Evolutionary conservation across 1,139 yeast genomes (phyloP).

Genomic region (Suhomyces yuchorum): DNA sequence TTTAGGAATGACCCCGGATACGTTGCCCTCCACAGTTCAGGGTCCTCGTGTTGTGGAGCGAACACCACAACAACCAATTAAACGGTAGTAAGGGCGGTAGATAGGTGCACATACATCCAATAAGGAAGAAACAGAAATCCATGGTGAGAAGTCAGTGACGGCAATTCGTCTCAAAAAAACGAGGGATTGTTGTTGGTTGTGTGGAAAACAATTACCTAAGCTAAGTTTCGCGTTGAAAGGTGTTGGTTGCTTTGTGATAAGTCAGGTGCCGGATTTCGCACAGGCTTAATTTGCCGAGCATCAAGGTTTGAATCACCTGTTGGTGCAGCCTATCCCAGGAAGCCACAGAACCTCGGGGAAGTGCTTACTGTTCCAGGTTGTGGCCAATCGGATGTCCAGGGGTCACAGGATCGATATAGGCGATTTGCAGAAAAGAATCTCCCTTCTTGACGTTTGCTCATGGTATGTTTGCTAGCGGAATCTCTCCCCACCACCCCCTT

Average conservation of each 20-base stretch:
- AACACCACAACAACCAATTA: no score
- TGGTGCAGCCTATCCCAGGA: background rate
- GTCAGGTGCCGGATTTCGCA: background rate
- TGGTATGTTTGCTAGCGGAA: background rate
- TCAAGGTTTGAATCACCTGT: background rate
- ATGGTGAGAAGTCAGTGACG: background rate
- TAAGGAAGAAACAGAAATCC: slow-evolving; percentile 16
- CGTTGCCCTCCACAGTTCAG: background rate
- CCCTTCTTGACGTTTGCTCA: background rate
- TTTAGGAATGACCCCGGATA: background rate
- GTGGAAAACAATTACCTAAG: background rate
- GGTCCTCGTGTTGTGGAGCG: no score
- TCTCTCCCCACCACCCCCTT: no score
- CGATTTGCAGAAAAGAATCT: background rate
- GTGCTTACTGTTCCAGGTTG: background rate
- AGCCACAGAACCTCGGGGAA: background rate
- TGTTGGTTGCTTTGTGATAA: background rate
- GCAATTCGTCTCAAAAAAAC: no score
- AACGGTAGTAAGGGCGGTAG: background rate
- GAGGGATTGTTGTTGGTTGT: background rate
- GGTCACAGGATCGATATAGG: background rate
- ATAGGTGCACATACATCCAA: slow-evolving; percentile 14
- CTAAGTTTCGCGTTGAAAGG: background rate
- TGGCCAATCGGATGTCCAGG: background rate
- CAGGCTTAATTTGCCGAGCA: background rate